Base-by-base conservation (phyloP, 768 basidiomycete genomes). In the Ephemerocybe angulata region DNA sequence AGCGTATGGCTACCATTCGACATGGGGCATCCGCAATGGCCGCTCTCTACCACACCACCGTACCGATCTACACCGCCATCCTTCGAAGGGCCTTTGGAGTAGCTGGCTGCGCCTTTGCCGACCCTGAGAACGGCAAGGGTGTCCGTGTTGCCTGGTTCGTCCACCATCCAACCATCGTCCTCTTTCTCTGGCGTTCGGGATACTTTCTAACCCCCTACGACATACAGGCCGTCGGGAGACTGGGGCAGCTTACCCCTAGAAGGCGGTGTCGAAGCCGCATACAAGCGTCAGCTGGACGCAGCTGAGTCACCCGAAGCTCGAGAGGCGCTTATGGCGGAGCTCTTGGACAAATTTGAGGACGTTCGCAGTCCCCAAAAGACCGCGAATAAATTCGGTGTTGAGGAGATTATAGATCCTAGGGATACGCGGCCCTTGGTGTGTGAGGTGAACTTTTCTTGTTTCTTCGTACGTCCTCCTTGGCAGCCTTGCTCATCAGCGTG, bases 171-270 rank as follows among this genome's bases (percentile, higher is more conserved):
- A 42, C 8, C n/a, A 17, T 59, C 22, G 22, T 42, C 38, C 21
- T 4, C 30, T 40, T 31, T 19, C 54, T 15, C 13, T 10, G 15
- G 52, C 38, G 10, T 25, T 42, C n/a, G n/a, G n/a, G n/a, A n/a
- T n/a, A n/a, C n/a, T n/a, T n/a, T n/a, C n/a, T n/a, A n/a, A 28
- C 21, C 8, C 27, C 38, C 48, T 50, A 8, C 15, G 17, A 22
- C n/a, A n/a, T n/a, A n/a, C n/a, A 75, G 72, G 74, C 73, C 73
- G 27, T 76, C 74, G 3, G 73, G 72, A 1, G 74, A 75, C 56
- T 75, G 72, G 74, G 74, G 72, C 33, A 72, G 70, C 53, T 64
- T 76, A 28, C 74, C 74, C 3, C 60, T 76, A 10, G 74, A 74
- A 63, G 74, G 73, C 22, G 73, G 74, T 2, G 69, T 74, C 19